Base-by-base conservation (phyloP, 768 basidiomycete species). In the Amanita polypyramis region DNA sequence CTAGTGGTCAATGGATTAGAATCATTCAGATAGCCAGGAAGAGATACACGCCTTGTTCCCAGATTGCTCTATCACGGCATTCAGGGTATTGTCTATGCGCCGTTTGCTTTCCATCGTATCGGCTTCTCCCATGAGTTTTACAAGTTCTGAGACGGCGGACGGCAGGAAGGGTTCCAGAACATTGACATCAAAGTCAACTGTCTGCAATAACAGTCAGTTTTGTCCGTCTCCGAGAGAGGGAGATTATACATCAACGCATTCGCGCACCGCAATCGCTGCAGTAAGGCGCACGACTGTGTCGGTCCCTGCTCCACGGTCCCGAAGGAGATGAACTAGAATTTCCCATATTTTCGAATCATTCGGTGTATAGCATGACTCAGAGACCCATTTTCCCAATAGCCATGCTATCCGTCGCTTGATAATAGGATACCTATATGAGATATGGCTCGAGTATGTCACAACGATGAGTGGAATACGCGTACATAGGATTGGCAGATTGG, bases 371-470 rank as follows among this genome's bases (percentile, higher is more conserved):
- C 79, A 80, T 49, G 76, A 73, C 40, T 91, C 85, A 11, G 77
- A 69, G 29, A 91, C 73, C 86, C 90, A 92, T 71, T 82, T 85
- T 20, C 94, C 93, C 39, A 97, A 75, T 3, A 97, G 68, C 92
- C 93, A 96, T 1, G 94, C 92, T 54, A 97, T 85, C 27, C 94
- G 78, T n/a, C 92, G 79, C 62, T 97, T 95, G 52, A 98, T 77
- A 46, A 98, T 86, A 0, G 88, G 85, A 60, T 85, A 91, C 49
- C 93, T 95, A 23, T 8, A 34, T 33, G 27, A 27, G 20, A 29
- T 43, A 17, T 17, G 39, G 25, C 32, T 23, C 27, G 40, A 45
- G 41, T 10, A 29, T 15, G 15, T 19, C 14, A 17, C 11, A 21
- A 20, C 32, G 36, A n/a, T 12, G 23, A 15, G 27, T 12, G n/a